Percentiles rank a stretch among this genome's conserved stretches.
These are phyloP conservation scores for Talaromyces borbonicus DNA, from an alignment of 495 filamentous ascomycete genomes.

Conservation along the genomic window DNA sequence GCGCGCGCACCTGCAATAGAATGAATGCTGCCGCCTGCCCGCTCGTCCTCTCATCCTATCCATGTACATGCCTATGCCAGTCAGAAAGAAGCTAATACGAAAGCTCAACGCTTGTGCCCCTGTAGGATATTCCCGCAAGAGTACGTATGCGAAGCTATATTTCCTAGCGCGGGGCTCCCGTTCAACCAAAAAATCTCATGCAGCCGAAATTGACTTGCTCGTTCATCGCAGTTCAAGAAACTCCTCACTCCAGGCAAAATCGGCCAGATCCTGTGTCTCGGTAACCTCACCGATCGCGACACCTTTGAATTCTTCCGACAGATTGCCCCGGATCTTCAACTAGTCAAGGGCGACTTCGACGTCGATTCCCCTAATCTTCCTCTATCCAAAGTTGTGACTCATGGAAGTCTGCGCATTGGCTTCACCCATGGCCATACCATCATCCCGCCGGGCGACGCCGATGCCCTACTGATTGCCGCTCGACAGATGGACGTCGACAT, in stretches of 20 bases:
- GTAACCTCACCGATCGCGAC: constrained; percentile 89
- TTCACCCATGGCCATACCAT: constrained; percentile 97
- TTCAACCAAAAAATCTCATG: too few species aligned
- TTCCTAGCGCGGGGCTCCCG: too few species aligned
- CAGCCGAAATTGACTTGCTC: too few species aligned
- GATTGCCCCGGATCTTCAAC: constrained; percentile 87
- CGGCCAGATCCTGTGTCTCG: constrained; percentile 91
- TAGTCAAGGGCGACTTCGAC: constrained; percentile 91
- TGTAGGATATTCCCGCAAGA: constrained; percentile 82
- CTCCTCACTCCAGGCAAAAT: constrained; percentile 98
- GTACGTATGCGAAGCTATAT: too few species aligned
- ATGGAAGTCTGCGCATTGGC: constrained; percentile 86
- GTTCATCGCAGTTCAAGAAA: constrained; percentile 89
- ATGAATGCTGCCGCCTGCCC: not conserved
- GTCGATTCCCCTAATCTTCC: constrained; percentile 85
- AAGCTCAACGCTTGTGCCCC: constrained; percentile 18
- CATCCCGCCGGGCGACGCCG: constrained; percentile 81
- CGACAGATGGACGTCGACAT: constrained; percentile 96
- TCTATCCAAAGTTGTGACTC: constrained; percentile 85
- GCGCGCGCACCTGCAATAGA: not conserved
- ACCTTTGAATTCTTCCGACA: constrained; percentile 92
- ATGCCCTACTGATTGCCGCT: constrained; percentile 84
- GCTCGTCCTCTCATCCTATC: too few species aligned
- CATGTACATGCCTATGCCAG: too few species aligned
- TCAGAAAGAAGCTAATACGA: constrained; percentile 3